Percentiles rank a stretch among this genome's conserved stretches.
These are phyloP conservation scores for Rutstroemia sp. DNA, from an alignment of 2,329 filamentous ascomycete species.

Conservation along the genomic window DNA sequence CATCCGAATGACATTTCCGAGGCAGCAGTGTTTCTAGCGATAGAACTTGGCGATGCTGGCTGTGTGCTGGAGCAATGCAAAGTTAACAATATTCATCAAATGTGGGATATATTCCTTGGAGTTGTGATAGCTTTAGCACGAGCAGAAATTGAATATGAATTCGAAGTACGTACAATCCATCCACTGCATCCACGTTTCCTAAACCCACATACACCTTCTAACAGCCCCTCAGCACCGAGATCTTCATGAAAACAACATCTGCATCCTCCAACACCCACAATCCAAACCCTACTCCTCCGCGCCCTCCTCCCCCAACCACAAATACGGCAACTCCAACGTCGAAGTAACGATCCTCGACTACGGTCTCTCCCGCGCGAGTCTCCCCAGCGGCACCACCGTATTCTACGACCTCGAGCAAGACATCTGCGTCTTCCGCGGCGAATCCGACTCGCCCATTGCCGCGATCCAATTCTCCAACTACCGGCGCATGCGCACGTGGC, in stretches of 20 bases:
- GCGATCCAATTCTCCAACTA: constrained; percentile 51
- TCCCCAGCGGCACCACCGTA: constrained; percentile 31
- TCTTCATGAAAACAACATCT: constrained; percentile 58
- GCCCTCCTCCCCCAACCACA: constrained; percentile 17
- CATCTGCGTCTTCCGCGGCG: constrained; percentile 51
- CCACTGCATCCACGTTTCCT: neutral
- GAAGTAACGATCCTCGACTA: constrained; percentile 61
- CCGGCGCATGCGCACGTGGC: constrained; percentile 35
- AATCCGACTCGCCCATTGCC: constrained; percentile 36
- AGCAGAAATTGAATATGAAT: constrained; percentile 49
- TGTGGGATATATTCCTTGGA: constrained; percentile 58
- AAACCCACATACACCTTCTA: neutral
- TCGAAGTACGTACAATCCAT: constrained; percentile 41
- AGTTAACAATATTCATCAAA: constrained; percentile 40
- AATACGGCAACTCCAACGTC: constrained; percentile 52
- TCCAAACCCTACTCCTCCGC: neutral
- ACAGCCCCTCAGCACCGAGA: constrained; percentile 47
- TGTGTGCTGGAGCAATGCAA: constrained; percentile 50
- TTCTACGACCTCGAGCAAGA: constrained; percentile 55
- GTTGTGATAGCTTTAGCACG: constrained; percentile 52
- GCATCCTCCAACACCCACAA: constrained; percentile 33
- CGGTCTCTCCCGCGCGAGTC: constrained; percentile 51
- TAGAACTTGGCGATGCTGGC: constrained; percentile 58
- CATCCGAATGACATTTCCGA: constrained; percentile 53
- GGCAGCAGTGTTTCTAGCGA: constrained; percentile 50